Evolutionary conservation across 108 stramenopile genomes (phyloP).

Genomic region (Fragilariopsis cylindrus): DNA sequence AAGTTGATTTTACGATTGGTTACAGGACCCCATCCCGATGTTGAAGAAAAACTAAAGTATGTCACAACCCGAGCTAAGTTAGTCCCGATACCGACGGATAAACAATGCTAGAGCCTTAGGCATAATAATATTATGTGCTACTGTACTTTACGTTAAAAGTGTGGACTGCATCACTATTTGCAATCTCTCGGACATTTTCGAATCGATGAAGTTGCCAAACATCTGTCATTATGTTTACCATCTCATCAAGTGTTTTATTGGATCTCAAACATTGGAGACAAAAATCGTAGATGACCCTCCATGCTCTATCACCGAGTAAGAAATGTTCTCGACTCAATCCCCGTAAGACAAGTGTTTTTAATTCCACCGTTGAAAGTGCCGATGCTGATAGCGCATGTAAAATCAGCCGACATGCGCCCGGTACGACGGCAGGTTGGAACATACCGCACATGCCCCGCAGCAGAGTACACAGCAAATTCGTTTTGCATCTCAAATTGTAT

Average conservation of each 20-base stretch:
- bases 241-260: neutral
- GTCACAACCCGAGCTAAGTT: too few relatives aligned
- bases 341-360: neutral
- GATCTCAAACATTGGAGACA: neutral
- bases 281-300: conserved; percentile 3
- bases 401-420: neutral
- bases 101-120: too few relatives aligned
- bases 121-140: too few relatives aligned
- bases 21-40: too few relatives aligned
- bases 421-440: conserved; percentile 7
- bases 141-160: neutral
- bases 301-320: conserved; percentile 7
- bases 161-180: conserved; percentile 8
- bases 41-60: too few relatives aligned
- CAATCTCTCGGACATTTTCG: neutral
- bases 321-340: conserved; percentile 8
- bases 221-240: conserved; percentile 9
- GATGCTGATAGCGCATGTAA: conserved; percentile 8
- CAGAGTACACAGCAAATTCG: neutral
- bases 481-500: neutral
- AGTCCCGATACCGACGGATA: too few relatives aligned
- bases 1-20: too few relatives aligned
- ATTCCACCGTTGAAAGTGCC: conserved; percentile 6
- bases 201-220: conserved; percentile 17
- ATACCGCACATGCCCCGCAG: conserved; percentile 3